These are phyloP conservation scores for Fragaria iinumae DNA, from an alignment of 306 rosid genomes.

Conservation along the genomic window DNA sequence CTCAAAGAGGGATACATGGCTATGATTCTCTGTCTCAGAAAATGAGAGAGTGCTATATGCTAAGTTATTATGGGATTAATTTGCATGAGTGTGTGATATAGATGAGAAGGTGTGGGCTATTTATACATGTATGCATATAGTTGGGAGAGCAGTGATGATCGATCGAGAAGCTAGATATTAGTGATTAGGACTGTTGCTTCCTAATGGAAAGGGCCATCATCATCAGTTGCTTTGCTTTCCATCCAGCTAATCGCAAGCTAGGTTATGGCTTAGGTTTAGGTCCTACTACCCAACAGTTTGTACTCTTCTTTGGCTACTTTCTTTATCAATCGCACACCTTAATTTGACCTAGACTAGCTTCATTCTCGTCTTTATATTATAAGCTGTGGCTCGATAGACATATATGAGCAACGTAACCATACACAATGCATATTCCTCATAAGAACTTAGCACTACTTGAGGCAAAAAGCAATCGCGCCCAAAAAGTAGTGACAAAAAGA, in stretches of 20 bases:
- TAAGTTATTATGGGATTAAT: neutral
- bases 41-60: neutral
- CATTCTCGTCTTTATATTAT: neutral
- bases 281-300: slow-evolving; percentile 48
- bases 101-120: slow-evolving; percentile 10
- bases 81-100: slow-evolving; percentile 9
- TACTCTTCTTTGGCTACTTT: slow-evolving; percentile 21
- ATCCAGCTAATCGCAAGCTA: slow-evolving; percentile 73
- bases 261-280: slow-evolving; percentile 29
- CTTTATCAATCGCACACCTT: neutral
- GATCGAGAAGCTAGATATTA: neutral
- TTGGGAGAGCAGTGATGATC: neutral
- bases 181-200: slow-evolving; percentile 3
- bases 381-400: neutral
- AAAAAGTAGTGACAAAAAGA: neutral
- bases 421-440: neutral
- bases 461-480: neutral
- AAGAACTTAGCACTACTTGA: neutral
- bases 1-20: slow-evolving; percentile 21
- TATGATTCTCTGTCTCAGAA: neutral
- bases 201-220: slow-evolving; percentile 33
- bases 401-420: neutral
- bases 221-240: slow-evolving; percentile 47
- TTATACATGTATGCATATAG: neutral
- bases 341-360: neutral